phyloP scores from a whole-genome alignment of 441 rosid genomes.

The Aleurites moluccanus region DNA sequence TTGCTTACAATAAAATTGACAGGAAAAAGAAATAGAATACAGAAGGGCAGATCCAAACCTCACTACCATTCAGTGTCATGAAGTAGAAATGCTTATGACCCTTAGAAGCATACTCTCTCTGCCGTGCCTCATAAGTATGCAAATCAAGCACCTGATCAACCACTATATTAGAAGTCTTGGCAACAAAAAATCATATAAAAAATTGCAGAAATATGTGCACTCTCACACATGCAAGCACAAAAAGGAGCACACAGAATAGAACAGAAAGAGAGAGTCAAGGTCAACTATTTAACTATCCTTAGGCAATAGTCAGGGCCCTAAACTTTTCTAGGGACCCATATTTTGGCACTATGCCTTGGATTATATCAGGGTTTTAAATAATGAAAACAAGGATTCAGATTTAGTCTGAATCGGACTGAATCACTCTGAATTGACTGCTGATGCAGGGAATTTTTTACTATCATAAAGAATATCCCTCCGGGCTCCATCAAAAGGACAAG shows the following conservation, averaged over 20 bases:
- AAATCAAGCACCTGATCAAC: slow-evolving; percentile 88
- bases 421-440: too few species aligned
- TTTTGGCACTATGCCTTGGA: not conserved
- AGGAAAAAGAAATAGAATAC: slow-evolving; percentile 9
- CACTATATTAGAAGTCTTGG: slow-evolving; percentile 21
- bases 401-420: too few species aligned
- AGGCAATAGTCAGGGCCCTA: not conserved
- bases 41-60: slow-evolving; percentile 52
- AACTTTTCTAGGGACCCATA: not conserved
- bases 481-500: too few species aligned
- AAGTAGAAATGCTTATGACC: slow-evolving; percentile 99
- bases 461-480: too few species aligned
- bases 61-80: slow-evolving; percentile 96
- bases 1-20: slow-evolving; percentile 1
- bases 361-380: not conserved
- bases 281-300: not conserved
- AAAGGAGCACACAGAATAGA: not conserved
- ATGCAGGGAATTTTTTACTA: too few species aligned
- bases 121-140: slow-evolving; percentile 79
- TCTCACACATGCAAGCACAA: not conserved
- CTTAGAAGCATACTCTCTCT: slow-evolving; percentile 81
- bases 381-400: too few species aligned
- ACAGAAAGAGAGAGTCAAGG: slow-evolving; percentile 14
- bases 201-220: not conserved
- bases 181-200: not conserved